phyloP scores from a whole-genome alignment of 257 asterid species.

The Knoxia roxburghii region DNA sequence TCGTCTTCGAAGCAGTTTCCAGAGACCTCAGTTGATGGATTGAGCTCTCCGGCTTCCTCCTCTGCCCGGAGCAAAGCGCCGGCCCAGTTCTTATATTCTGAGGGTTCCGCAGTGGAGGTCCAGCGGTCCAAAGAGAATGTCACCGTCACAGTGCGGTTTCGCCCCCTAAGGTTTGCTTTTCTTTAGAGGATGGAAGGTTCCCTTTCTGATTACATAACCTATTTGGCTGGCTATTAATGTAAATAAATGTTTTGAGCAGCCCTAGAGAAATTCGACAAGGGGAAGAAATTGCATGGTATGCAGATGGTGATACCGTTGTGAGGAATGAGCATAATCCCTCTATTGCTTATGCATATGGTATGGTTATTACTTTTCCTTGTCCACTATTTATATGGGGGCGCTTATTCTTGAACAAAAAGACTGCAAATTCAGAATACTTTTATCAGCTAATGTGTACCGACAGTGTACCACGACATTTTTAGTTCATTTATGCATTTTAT shows the following conservation, averaged over 20 bases:
- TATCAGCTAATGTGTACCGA: too few relatives aligned
- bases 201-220: background rate
- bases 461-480: too few relatives aligned
- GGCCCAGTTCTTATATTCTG: slow-evolving; percentile 38
- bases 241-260: slow-evolving; percentile 36
- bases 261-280: slow-evolving; percentile 97
- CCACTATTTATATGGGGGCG: background rate
- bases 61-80: slow-evolving; percentile 71
- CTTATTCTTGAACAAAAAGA: background rate
- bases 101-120: slow-evolving; percentile 37
- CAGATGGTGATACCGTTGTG: slow-evolving; percentile 95
- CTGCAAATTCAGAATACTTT: too few relatives aligned
- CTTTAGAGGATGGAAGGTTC: background rate
- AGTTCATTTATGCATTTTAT: too few relatives aligned
- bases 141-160: slow-evolving; percentile 92
- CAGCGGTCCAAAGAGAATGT: slow-evolving; percentile 89
- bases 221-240: background rate
- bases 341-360: slow-evolving; percentile 96
- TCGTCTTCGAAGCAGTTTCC: slow-evolving; percentile 70
- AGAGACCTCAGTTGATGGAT: slow-evolving; percentile 58
- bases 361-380: background rate
- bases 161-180: slow-evolving; percentile 88
- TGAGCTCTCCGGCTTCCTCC: slow-evolving; percentile 90
- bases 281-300: slow-evolving; percentile 98
- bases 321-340: slow-evolving; percentile 88